Evolutionary conservation across 1,284 basidiomycete species (phyloP), one percentile per base, ranked within the genome.

Genomic region (Sporisorium scitamineum): DNA sequence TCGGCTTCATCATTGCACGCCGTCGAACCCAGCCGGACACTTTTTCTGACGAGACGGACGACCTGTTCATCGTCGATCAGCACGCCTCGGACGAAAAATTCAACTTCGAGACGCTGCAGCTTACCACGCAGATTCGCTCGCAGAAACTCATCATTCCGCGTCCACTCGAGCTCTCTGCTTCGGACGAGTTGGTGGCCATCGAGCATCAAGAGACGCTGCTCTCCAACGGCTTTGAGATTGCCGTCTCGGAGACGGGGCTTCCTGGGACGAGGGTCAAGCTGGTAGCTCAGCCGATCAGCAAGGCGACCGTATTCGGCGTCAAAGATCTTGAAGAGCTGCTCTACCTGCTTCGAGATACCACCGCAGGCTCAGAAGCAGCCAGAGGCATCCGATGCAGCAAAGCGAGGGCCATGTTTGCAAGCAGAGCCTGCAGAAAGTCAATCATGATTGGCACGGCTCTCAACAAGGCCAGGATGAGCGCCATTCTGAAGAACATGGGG

Each of bases 341-440:
- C 10, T 91, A 94, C 76, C 87, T 94, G 32, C 89, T 99, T 86
- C 90, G 90, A 41, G 94, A 97, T 78, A 88, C 89, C 10, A 91
- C 92, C 0, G 86, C 88, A 0, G 92, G 92, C 1, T 63, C 70
- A 3, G 54, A 65, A 29, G 59, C 68, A 11, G 90, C 92, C 76
- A 92, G 93, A 89, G 54, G 41, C 1, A 92, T 96, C 0, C 89
- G 94, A 42, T 96, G 94, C 84, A 92, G 92, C 10, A 99, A 97
- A 85, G 94, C 93, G n/a, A 89, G 95, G 18, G 89, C 91, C 9
- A 97, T 99, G 94, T 97, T 99, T 84, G 97, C 97, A 0, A 94
- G 91, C 88, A 90, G 96, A 45, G 97, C 97, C 0, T 99, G 97
- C 86, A 87, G 97, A 68, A 94, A 93, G 87, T 97, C 94, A 85